Evolutionary conservation across 495 filamentous ascomycete species (phyloP).

Genomic region (Lasiosphaeris hirsuta): DNA sequence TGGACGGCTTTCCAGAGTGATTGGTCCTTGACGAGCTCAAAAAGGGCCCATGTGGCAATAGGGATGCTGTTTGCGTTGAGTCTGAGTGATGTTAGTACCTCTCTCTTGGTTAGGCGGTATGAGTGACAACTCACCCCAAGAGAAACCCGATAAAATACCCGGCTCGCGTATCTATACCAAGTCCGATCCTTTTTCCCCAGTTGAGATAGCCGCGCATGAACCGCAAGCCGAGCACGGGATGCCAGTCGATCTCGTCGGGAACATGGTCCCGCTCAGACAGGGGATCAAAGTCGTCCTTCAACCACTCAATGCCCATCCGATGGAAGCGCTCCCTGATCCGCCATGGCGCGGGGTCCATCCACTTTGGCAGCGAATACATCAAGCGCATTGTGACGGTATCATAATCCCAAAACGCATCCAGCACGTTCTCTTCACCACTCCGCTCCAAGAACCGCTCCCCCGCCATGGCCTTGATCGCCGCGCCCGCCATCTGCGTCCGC

Average conservation of each 20-base stretch:
- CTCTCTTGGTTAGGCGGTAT: background rate
- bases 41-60: constrained; percentile 1
- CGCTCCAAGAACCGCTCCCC: background rate
- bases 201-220: background rate
- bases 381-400: background rate
- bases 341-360: constrained; percentile 1
- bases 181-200: background rate
- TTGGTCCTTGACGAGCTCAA: background rate
- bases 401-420: constrained; percentile 3
- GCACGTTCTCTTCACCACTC: background rate
- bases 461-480: constrained; percentile 1
- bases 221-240: background rate
- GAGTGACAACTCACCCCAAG: background rate
- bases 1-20: background rate
- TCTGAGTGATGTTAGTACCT: background rate
- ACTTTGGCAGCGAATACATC: constrained; percentile 3
- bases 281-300: background rate
- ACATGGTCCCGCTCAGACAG: background rate
- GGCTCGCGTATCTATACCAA: background rate
- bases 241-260: background rate
- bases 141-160: background rate
- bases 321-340: background rate
- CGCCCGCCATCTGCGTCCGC: background rate
- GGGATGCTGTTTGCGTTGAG: constrained; percentile 4
- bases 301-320: background rate